Percentiles rank a stretch among this genome's conserved stretches.
These are phyloP conservation scores for Fusarium pilosicola DNA, from an alignment of 2,329 filamentous ascomycete genomes.

Conservation along the genomic window DNA sequence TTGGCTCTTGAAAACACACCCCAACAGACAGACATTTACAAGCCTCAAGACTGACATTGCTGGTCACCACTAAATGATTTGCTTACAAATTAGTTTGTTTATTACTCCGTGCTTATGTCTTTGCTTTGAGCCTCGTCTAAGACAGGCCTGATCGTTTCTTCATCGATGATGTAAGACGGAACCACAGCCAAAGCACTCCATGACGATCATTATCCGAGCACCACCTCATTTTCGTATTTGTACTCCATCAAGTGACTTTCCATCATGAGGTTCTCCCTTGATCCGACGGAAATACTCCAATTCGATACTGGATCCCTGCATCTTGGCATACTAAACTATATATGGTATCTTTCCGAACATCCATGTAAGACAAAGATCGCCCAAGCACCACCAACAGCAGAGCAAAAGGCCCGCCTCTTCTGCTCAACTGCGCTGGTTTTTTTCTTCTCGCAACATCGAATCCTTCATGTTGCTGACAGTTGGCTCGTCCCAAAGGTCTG, in stretches of 20 bases:
- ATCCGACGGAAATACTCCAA: neutral
- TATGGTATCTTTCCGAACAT: neutral
- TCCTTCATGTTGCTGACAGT: neutral
- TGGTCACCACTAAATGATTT: neutral
- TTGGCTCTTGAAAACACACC: rapidly evolving
- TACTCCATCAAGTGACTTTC: neutral
- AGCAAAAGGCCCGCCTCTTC: neutral
- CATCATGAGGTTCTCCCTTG: neutral
- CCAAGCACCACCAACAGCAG: neutral
- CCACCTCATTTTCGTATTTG: neutral
- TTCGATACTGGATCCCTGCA: neutral
- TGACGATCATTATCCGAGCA: neutral
- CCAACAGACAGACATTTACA: neutral
- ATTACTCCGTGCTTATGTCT: neutral
- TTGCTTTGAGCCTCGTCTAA: neutral
- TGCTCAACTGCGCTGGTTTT: neutral
- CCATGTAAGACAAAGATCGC: neutral
- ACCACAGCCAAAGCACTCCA: neutral
- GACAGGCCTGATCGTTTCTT: neutral
- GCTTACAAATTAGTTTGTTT: rapidly evolving
- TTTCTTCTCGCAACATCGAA: neutral
- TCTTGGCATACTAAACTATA: neutral
- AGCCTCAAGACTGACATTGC: neutral
- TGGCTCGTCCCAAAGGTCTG: neutral
- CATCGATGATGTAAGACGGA: neutral